Conservation (phyloP, 257 asterid species). For the Solanum piurae region DNA sequence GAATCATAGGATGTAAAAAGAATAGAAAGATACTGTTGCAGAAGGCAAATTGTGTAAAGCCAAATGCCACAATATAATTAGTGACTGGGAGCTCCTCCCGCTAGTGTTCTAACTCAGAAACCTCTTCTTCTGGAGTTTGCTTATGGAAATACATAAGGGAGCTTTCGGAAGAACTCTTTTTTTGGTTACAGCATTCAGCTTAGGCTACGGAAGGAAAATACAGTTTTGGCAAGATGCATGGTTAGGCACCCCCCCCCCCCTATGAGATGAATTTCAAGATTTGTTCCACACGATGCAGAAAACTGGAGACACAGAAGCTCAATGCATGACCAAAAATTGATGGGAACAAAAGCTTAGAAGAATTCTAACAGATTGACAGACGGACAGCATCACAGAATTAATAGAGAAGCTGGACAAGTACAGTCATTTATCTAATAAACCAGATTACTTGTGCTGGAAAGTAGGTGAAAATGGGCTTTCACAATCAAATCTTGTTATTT, state of each 20-base stretch:
- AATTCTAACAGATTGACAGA: not conserved
- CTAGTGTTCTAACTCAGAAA: not conserved
- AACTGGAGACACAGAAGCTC: not conserved
- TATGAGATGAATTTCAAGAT: not conserved
- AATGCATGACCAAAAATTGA: not conserved
- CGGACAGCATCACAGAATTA: not conserved
- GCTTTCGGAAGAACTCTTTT: not conserved
- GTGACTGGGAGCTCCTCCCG: not conserved
- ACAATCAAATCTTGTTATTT: not conserved
- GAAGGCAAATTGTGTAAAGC: not conserved
- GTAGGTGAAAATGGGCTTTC: not conserved
- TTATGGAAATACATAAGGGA: not conserved
- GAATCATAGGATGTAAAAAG: not conserved
- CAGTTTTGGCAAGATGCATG: not conserved
- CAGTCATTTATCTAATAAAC: not conserved
- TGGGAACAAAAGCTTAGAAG: not conserved
- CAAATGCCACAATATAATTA: not conserved
- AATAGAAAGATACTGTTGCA: not conserved
- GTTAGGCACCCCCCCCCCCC: not conserved
- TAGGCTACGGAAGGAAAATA: not conserved
- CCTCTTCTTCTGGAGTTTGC: not conserved
- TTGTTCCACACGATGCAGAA: not conserved
- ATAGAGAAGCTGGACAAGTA: not conserved
- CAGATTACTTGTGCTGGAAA: not conserved
- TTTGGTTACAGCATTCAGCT: not conserved